Evolutionary conservation across 768 basidiomycete species (phyloP).

Genomic region (Tricholoma saponaceum): DNA sequence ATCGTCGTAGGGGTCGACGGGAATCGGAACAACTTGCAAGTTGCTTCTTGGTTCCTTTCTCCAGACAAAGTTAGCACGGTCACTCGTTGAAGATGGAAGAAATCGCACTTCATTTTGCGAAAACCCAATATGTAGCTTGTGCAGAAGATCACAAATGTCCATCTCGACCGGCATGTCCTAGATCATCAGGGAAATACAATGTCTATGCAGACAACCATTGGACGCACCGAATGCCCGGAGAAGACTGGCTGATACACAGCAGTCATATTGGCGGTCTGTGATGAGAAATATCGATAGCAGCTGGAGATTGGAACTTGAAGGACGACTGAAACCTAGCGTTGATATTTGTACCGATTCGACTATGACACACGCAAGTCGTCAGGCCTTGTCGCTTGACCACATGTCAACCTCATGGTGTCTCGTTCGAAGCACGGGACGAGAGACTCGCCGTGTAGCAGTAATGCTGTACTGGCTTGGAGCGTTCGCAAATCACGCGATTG

Average conservation of each 20-base stretch:
- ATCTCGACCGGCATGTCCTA: constrained; percentile 26
- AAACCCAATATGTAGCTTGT: constrained; percentile 43
- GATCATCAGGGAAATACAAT: neutral
- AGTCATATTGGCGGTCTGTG: neutral
- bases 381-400: neutral
- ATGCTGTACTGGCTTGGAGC: too few species aligned
- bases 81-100: constrained; percentile 2
- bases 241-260: neutral
- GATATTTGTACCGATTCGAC: neutral
- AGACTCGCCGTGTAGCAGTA: neutral
- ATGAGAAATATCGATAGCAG: neutral
- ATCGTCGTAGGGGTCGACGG: constrained; percentile 26
- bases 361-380: neutral
- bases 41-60: constrained; percentile 41
- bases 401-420: neutral
- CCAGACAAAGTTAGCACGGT: constrained; percentile 26
- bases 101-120: constrained; percentile 27
- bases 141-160: constrained; percentile 51
- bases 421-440: neutral
- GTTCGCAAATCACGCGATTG: too few species aligned
- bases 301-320: neutral
- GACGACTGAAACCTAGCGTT: neutral
- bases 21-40: constrained; percentile 12
- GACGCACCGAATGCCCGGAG: neutral
- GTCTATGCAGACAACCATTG: too few species aligned